These are phyloP conservation scores for Ogataea methylovora DNA, from an alignment of 805 yeast species.

Conservation along the genomic window DNA sequence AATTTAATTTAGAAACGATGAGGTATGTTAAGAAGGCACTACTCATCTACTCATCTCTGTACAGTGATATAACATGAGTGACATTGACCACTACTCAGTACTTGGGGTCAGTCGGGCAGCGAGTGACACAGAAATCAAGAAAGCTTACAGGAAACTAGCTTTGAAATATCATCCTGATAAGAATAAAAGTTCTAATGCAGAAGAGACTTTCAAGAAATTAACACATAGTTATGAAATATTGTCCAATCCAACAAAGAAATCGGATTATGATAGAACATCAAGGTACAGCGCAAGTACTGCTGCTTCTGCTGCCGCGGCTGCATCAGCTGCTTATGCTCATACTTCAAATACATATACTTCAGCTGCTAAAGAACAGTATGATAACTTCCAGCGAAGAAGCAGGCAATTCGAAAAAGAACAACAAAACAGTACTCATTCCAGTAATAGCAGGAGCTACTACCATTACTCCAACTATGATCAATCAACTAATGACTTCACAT, in stretches of 20 bases:
- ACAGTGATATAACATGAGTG: background rate
- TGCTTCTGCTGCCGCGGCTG: conserved; percentile 2
- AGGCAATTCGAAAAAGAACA: no score
- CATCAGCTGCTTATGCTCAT: background rate
- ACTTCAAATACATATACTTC: no score
- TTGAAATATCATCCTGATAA: conserved; percentile 76
- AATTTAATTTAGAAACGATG: no score
- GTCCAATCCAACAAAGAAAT: conserved; percentile 51
- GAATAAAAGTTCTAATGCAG: conserved; percentile 54
- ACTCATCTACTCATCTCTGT: no score
- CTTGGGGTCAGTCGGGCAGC: conserved; percentile 50
- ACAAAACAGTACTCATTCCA: no score
- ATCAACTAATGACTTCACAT: no score
- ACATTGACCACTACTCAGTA: conserved; percentile 50
- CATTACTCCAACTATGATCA: background rate
- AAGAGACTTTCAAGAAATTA: conserved; percentile 77
- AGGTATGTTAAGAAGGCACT: no score
- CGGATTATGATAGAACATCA: conserved; percentile 44
- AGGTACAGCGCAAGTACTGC: background rate
- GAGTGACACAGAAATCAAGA: conserved; percentile 53
- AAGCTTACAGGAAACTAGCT: conserved; percentile 73
- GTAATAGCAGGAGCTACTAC: no score
- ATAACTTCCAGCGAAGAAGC: no score
- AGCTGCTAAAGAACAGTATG: no score
- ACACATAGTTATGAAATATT: conserved; percentile 85